These are phyloP conservation scores for Hirschioporus abietinus DNA, from an alignment of 768 basidiomycete genomes.

Conservation along the genomic window DNA sequence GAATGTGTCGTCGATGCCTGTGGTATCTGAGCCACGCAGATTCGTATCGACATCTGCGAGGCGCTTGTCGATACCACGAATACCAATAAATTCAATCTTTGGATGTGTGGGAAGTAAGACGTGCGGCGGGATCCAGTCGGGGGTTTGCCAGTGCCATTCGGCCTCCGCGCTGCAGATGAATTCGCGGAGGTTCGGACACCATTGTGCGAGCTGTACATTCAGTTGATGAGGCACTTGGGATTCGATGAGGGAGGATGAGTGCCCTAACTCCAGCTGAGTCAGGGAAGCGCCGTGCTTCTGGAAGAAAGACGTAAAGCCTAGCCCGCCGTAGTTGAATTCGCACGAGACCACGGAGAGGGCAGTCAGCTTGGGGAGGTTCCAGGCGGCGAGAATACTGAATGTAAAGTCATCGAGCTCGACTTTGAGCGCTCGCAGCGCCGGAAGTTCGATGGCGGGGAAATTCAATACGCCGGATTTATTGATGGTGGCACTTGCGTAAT, in stretches of 20 bases:
- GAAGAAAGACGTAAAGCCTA: conserved; percentile 63
- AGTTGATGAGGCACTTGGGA: conserved; percentile 54
- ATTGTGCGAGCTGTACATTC: conserved; percentile 48
- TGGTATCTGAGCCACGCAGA: conserved; percentile 14
- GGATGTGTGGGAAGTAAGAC: conserved; percentile 62
- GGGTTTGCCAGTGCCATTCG: conserved; percentile 75
- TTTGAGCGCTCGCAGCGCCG: conserved; percentile 62
- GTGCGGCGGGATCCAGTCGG: conserved; percentile 80
- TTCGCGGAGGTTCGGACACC: conserved; percentile 64
- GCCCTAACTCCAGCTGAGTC: conserved; percentile 65
- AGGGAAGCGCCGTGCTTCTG: conserved; percentile 57
- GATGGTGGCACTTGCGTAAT: conserved; percentile 28
- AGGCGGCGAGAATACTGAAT: conserved; percentile 58
- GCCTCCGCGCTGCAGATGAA: conserved; percentile 75
- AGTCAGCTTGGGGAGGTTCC: conserved; percentile 58
- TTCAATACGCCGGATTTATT: neutral
- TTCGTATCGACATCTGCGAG: conserved; percentile 35
- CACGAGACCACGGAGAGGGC: conserved; percentile 65
- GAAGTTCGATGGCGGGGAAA: conserved; percentile 36
- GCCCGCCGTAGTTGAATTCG: conserved; percentile 65
- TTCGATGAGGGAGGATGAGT: conserved; percentile 60
- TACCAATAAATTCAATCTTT: conserved; percentile 58
- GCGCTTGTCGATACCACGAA: conserved; percentile 65
- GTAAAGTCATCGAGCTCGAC: conserved; percentile 68
- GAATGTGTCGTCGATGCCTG: conserved; percentile 38